These are phyloP conservation scores for Geotrichum reessii DNA, from an alignment of 1,139 yeast genomes.

Conservation along the genomic window DNA sequence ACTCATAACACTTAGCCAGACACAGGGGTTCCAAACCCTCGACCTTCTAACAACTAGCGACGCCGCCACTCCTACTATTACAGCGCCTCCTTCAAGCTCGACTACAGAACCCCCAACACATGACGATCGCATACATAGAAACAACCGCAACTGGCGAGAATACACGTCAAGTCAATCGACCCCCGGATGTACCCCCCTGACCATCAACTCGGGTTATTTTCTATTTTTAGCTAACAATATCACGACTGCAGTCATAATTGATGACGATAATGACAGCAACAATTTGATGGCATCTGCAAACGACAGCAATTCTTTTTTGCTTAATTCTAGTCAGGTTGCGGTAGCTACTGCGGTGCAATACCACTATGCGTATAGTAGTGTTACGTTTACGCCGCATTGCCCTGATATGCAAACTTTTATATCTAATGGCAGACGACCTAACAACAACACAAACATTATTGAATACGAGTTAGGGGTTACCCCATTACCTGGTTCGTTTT, in stretches of 20 bases:
- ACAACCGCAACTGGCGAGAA: slow-evolving; percentile 7
- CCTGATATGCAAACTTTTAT: slow-evolving; percentile 16
- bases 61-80: neutral
- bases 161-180: neutral
- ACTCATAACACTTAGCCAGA: neutral
- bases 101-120: neutral
- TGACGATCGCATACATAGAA: neutral
- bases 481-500: slow-evolving; percentile 4
- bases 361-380: neutral
- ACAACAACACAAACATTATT: neutral
- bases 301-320: neutral
- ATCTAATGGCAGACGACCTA: neutral
- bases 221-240: neutral
- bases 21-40: neutral
- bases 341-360: neutral
- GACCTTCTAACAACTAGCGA: neutral
- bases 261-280: neutral
- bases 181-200: slow-evolving; percentile 7
- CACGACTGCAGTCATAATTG: slow-evolving; percentile 1
- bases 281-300: neutral
- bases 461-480: slow-evolving; percentile 5
- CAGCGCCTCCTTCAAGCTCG: neutral
- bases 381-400: slow-evolving; percentile 12
- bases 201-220: slow-evolving; percentile 3
- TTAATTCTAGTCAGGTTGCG: neutral